A percentile compares a stretch with the other conserved stretches of the same genome.
Conservation (phyloP, 495 filamentous ascomycete genomes). For the Zalerion maritima region DNA sequence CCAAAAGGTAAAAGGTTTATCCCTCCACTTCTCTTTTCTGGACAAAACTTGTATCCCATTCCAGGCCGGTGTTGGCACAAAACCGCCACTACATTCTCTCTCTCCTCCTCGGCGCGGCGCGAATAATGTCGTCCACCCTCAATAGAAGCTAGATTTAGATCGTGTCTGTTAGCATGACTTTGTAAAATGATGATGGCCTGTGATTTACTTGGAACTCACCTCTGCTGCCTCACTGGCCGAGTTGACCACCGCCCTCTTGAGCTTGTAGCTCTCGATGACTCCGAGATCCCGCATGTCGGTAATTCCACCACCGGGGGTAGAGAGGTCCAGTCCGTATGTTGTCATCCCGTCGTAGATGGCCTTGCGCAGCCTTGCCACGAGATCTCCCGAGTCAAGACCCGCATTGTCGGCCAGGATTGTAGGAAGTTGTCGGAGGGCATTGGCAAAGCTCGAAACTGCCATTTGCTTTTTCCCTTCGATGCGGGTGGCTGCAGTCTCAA, state of each 20-base stretch:
- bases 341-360: constrained; percentile 89
- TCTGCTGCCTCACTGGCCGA: constrained; percentile 94
- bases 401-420: constrained; percentile 97
- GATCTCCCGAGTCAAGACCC: constrained; percentile 84
- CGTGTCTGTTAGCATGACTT: constrained; percentile 2
- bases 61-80: no score
- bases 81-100: no score
- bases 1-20: no score
- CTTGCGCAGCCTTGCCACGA: constrained; percentile 81
- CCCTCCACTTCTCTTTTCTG: no score
- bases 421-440: constrained; percentile 79
- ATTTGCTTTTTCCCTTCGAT: constrained; percentile 93
- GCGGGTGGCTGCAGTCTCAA: constrained; percentile 85
- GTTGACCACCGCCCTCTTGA: constrained; percentile 91
- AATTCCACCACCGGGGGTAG: constrained; percentile 83
- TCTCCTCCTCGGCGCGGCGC: constrained; percentile 57
- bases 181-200: no score
- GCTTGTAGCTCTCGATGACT: constrained; percentile 95
- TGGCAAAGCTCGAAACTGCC: constrained; percentile 79
- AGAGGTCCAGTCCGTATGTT: constrained; percentile 76
- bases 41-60: no score
- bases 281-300: constrained; percentile 92
- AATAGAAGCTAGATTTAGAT: constrained; percentile 45
- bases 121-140: constrained; percentile 78
- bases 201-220: constrained; percentile 42